phyloP scores from a whole-genome alignment of 306 rosid genomes.

The Pueraria montana region DNA sequence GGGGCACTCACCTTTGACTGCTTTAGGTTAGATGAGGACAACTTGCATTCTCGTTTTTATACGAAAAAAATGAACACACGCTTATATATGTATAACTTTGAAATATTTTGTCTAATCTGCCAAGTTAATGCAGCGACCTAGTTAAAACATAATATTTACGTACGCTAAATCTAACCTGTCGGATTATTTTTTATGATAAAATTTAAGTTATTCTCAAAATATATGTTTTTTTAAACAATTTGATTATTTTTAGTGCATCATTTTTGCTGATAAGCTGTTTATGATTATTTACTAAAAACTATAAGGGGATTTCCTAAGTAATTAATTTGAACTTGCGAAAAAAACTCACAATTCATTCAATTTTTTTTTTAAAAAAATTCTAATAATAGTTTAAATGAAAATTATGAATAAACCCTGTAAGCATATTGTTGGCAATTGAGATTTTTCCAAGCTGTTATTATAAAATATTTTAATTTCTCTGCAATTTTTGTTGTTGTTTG shows the following conservation, averaged over 20 bases:
- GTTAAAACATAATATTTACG: background rate
- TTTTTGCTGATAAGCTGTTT: background rate
- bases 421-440: too few species aligned
- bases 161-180: background rate
- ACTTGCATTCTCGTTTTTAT: background rate
- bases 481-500: too few species aligned
- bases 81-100: background rate
- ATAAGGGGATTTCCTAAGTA: background rate
- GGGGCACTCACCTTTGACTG: background rate
- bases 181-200: background rate
- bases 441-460: too few species aligned
- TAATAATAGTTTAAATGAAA: too few species aligned
- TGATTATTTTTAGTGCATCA: background rate
- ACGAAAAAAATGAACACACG: background rate
- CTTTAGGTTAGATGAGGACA: conserved; percentile 10
- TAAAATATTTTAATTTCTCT: too few species aligned
- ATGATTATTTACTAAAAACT: background rate
- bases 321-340: background rate
- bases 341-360: too few species aligned
- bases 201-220: background rate
- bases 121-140: background rate
- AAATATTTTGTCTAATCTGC: background rate
- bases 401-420: too few species aligned
- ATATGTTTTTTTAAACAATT: background rate
- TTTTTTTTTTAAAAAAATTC: too few species aligned